Evolutionary conservation across 2,329 filamentous ascomycete genomes (phyloP).

Genomic region (Diaporthe sp.): DNA sequence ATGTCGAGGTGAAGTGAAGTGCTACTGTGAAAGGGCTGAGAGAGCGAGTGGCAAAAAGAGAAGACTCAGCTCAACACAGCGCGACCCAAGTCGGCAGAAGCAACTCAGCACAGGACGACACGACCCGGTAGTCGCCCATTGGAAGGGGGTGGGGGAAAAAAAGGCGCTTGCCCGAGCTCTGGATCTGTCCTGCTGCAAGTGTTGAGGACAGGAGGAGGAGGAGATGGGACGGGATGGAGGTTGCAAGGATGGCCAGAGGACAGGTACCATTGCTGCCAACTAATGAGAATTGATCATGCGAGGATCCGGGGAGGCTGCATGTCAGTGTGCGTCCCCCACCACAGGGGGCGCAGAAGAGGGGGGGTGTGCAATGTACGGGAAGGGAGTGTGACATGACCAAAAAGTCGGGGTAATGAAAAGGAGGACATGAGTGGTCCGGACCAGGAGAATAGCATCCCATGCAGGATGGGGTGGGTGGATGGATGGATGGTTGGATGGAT

Average conservation of each 20-base stretch:
- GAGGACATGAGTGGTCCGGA: conserved; percentile 24
- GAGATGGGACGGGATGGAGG: conserved; percentile 9
- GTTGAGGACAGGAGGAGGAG: conserved; percentile 12
- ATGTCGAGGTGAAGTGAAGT: neutral
- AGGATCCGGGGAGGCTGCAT: conserved; percentile 32
- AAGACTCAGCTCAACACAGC: conserved; percentile 8
- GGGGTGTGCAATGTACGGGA: conserved; percentile 5
- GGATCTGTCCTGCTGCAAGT: neutral
- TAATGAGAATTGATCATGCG: conserved; percentile 29
- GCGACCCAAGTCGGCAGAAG: neutral
- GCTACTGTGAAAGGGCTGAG: neutral
- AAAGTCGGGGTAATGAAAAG: conserved; percentile 21
- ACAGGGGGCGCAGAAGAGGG: neutral
- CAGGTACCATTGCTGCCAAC: conserved; percentile 13
- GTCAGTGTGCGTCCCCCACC: conserved; percentile 26
- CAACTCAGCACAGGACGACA: neutral
- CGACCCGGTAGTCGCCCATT: neutral
- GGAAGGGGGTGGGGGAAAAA: neutral
- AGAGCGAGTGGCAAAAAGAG: conserved; percentile 9
- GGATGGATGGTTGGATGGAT: neutral
- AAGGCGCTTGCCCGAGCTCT: conserved; percentile 3
- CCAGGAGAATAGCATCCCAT: neutral
- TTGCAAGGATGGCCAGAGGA: conserved; percentile 17
- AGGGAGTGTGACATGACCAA: conserved; percentile 26
- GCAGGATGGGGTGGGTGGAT: conserved; percentile 2